phyloP scores from a whole-genome alignment of 2,329 filamentous ascomycete species.

The Fusarium devonianum region DNA sequence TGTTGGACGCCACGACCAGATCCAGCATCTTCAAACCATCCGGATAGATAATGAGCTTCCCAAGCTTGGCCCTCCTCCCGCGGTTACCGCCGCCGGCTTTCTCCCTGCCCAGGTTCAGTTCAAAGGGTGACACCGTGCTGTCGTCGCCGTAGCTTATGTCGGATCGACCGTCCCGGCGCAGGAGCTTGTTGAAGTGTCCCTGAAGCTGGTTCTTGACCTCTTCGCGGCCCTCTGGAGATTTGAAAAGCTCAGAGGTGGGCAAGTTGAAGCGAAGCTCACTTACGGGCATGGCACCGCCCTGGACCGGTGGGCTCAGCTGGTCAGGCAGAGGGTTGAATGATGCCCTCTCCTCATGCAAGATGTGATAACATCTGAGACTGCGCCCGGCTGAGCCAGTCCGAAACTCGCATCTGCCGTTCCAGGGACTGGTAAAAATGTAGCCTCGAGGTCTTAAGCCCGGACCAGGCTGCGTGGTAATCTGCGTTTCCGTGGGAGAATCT shows the following conservation, averaged over 20 bases:
- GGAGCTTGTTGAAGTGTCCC: constrained; percentile 53
- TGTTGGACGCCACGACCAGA: constrained; percentile 86
- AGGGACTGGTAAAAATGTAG: constrained; percentile 84
- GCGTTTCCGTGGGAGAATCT: constrained; percentile 40
- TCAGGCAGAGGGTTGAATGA: constrained; percentile 56
- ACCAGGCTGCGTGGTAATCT: constrained; percentile 50
- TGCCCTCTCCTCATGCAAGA: constrained; percentile 57
- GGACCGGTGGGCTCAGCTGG: constrained; percentile 44
- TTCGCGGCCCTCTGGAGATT: constrained; percentile 45
- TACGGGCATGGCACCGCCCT: constrained; percentile 50
- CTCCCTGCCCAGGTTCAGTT: constrained; percentile 81
- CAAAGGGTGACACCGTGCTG: constrained; percentile 56
- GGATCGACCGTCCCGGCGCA: constrained; percentile 45
- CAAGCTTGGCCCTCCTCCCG: constrained; percentile 88
- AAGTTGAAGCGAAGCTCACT: constrained; percentile 93
- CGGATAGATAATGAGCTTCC: constrained; percentile 88
- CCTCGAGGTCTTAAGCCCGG: constrained; percentile 64
- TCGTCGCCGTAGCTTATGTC: constrained; percentile 52
- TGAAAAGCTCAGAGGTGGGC: constrained; percentile 64
- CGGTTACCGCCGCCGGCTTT: constrained; percentile 84
- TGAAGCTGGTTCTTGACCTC: constrained; percentile 48
- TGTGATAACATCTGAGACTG: constrained; percentile 76
- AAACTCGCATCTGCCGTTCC: constrained; percentile 89
- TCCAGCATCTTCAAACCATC: constrained; percentile 97
- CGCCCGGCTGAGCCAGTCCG: constrained; percentile 78